Evolutionary conservation across 179 eudicot genomes (phyloP).

Genomic region (Beta macrorhiza): DNA sequence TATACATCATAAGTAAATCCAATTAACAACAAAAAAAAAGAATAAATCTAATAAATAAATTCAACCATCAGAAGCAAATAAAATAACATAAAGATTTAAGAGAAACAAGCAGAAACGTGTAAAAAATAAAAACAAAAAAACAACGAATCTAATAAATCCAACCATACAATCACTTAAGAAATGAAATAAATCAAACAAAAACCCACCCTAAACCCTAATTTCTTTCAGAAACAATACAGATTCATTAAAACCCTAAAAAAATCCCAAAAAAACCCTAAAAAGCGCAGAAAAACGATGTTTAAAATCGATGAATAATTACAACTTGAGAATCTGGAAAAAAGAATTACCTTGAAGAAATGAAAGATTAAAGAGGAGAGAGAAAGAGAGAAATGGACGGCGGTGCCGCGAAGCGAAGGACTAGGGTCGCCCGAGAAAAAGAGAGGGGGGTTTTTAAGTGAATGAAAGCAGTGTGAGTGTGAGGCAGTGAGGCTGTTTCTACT

Average conservation of each 20-base stretch:
- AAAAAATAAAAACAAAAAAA: neutral
- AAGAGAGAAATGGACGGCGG: conserved; percentile 21
- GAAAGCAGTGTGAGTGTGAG: neutral
- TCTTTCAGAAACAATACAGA: neutral
- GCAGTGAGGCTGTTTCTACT: conserved; percentile 8
- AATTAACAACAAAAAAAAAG: neutral
- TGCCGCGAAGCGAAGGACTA: conserved; percentile 20
- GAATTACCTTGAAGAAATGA: conserved; percentile 17
- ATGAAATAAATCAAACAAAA: neutral
- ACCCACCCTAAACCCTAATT: neutral
- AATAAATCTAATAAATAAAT: neutral
- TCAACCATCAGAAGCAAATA: neutral
- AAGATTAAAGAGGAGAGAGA: conserved; percentile 5
- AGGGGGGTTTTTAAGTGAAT: neutral
- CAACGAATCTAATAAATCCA: neutral
- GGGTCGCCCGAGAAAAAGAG: conserved; percentile 19
- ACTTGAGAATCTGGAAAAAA: neutral
- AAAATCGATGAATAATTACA: too few species aligned
- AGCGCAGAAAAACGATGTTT: too few species aligned
- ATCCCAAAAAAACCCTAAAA: neutral
- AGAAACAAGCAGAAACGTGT: neutral
- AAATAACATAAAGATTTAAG: too few species aligned
- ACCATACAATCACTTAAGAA: neutral
- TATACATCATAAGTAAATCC: too few species aligned
- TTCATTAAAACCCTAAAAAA: neutral